phyloP scores from a whole-genome alignment of 1,284 basidiomycete genomes.

The Heliocybe sulcata region DNA sequence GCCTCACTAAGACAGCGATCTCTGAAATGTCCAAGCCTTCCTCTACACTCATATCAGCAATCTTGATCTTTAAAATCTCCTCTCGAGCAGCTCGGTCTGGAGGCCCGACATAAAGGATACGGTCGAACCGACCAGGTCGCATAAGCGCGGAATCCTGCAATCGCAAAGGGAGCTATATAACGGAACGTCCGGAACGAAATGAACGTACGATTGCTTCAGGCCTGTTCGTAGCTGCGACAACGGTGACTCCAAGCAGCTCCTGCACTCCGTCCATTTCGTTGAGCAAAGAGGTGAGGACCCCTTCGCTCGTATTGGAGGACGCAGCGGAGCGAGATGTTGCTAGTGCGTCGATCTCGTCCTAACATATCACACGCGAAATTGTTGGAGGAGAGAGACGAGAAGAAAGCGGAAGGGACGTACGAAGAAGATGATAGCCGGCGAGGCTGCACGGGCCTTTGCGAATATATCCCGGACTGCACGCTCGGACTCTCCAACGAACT shows the following conservation, averaged over 20 bases:
- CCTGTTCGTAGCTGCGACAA: constrained; percentile 94
- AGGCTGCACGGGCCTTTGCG: constrained; percentile 87
- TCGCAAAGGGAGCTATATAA: neutral
- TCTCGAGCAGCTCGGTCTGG: constrained; percentile 75
- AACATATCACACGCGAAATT: neutral
- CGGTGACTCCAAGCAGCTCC: constrained; percentile 85
- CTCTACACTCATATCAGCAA: constrained; percentile 76
- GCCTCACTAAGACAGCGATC: constrained; percentile 69
- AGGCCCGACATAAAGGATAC: constrained; percentile 91
- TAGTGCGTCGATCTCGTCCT: constrained; percentile 98
- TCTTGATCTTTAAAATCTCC: constrained; percentile 81
- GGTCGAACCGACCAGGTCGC: constrained; percentile 93
- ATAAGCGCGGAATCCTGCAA: constrained; percentile 87
- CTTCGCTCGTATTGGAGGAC: constrained; percentile 66
- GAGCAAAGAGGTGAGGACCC: constrained; percentile 88
- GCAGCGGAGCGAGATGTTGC: constrained; percentile 70
- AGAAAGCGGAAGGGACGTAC: constrained; percentile 36
- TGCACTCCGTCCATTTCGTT: constrained; percentile 99
- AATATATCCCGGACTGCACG: constrained; percentile 93
- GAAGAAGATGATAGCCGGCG: constrained; percentile 96
- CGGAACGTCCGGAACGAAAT: no score
- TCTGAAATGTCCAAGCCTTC: constrained; percentile 59
- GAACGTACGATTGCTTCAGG: constrained; percentile 78
- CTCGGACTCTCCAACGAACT: constrained; percentile 97
- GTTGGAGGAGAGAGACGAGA: neutral